phyloP scores from a whole-genome alignment of 768 basidiomycete genomes.

The Asterophora lycoperdoides region DNA sequence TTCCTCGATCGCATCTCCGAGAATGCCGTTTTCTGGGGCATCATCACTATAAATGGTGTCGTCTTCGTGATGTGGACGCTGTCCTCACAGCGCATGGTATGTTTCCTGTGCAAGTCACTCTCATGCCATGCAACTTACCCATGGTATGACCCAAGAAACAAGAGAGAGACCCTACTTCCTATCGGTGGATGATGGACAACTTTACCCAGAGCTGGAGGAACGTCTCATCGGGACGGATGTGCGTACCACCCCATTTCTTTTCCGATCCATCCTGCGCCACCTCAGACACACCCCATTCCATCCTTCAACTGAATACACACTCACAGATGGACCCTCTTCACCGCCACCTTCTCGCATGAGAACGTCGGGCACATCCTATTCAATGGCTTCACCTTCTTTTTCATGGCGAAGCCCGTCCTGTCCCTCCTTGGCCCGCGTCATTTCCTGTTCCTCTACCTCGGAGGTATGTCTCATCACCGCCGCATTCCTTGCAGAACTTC shows the following conservation, averaged over 20 bases:
- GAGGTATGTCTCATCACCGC: conserved; percentile 40
- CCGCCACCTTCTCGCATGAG: conserved; percentile 68
- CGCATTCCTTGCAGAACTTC: no score
- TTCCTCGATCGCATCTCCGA: conserved; percentile 53
- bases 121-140: conserved; percentile 1
- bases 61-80: conserved; percentile 61
- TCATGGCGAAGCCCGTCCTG: conserved; percentile 66
- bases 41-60: conserved; percentile 58
- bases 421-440: conserved; percentile 57
- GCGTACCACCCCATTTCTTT: conserved; percentile 19
- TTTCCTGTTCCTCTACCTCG: conserved; percentile 71
- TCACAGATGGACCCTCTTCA: conserved; percentile 72
- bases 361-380: conserved; percentile 59
- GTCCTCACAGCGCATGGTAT: conserved; percentile 35
- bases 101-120: conserved; percentile 7
- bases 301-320: no score
- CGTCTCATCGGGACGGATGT: conserved; percentile 62
- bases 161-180: conserved; percentile 35
- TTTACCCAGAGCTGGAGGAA: conserved; percentile 63
- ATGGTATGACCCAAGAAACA: conserved; percentile 25
- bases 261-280: no score
- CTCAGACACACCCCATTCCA: not conserved
- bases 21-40: conserved; percentile 53
- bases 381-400: conserved; percentile 76
- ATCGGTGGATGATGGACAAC: conserved; percentile 53